phyloP scores from a whole-genome alignment of 2,329 filamentous ascomycete genomes.

The Alternaria arborescens region DNA sequence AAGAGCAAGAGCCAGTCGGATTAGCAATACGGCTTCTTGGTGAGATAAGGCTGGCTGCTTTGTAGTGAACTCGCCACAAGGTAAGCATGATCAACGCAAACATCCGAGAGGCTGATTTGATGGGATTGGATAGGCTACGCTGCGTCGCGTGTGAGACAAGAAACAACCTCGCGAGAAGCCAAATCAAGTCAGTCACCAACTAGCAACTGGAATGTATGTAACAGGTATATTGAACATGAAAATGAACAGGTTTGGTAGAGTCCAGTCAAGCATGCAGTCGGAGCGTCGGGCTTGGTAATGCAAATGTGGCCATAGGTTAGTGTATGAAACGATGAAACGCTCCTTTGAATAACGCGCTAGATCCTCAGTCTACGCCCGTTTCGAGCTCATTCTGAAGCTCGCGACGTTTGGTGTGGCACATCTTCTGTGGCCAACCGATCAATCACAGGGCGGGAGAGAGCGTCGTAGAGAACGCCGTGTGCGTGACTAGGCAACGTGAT shows the following conservation, averaged over 20 bases:
- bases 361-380: neutral
- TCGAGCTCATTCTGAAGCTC: conserved; percentile 3
- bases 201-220: neutral
- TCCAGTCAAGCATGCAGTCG: neutral
- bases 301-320: conserved; percentile 2
- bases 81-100: conserved; percentile 25
- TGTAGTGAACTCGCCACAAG: conserved; percentile 27
- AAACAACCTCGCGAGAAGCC: neutral
- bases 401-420: conserved; percentile 27
- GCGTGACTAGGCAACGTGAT: conserved; percentile 41
- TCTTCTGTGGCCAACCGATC: conserved; percentile 24
- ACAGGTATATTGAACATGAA: neutral
- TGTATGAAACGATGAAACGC: conserved; percentile 3
- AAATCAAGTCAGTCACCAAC: neutral
- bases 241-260: neutral
- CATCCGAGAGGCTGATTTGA: conserved; percentile 19
- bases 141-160: conserved; percentile 21
- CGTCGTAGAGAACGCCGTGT: conserved; percentile 24
- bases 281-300: neutral
- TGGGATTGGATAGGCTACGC: conserved; percentile 22
- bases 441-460: conserved; percentile 26
- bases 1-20: neutral
- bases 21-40: neutral
- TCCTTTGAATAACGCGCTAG: conserved; percentile 8
- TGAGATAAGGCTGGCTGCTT: neutral